Base-by-base conservation (phyloP, 2,329 filamentous ascomycete species). In the Phialocephala sp. region DNA sequence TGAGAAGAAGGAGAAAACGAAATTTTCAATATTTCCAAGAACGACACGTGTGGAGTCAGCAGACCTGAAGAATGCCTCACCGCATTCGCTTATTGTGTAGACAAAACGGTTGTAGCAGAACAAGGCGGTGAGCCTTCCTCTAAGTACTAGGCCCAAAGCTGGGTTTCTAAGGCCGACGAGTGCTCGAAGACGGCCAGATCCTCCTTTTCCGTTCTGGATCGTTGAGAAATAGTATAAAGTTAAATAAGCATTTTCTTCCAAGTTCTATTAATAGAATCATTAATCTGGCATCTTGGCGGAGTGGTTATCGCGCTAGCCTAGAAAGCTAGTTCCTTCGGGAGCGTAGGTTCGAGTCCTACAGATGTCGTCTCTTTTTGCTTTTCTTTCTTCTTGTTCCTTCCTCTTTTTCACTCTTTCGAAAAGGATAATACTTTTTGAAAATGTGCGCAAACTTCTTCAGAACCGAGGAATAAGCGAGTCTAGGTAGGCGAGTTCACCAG, bases 271-370 rank as follows among this genome's bases (percentile, higher is more conserved):
- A 50, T 50, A 50, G 52, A 55, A 37, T 4, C 52, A 37, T 9
- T 4, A 32, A 41, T 11, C 6, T 1, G 45, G 45, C 45, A 24
- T 24, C 20, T 20, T 55, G 52, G 52, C 52, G 52, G 52, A 55
- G 52, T 55, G 52, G 52, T 55, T 55, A 55, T 55, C 52, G 52
- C 52, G 52, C 24, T 55, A 55, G 52, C 52, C 52, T 55, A 55
- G 52, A 55, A 55, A 55, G 52, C 52, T 55, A 55, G 24, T 55
- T 55, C 52, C 52, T 55, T 55, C 52, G 52, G 52, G 52, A 55
- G 52, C 52, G 27, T 12, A 36, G 27, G 52, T 55, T 55, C 52
- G 52, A 55, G 27, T 55, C 52, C 27, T 36, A 12, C 27, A 32
- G 52, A 22, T 22, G 52, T 55, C 52, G 52, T 24, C 18, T n/a